Percentiles rank a stretch among this genome's conserved stretches.
Conservation (phyloP, 441 rosid species). For the Macaranga tanarius region DNA sequence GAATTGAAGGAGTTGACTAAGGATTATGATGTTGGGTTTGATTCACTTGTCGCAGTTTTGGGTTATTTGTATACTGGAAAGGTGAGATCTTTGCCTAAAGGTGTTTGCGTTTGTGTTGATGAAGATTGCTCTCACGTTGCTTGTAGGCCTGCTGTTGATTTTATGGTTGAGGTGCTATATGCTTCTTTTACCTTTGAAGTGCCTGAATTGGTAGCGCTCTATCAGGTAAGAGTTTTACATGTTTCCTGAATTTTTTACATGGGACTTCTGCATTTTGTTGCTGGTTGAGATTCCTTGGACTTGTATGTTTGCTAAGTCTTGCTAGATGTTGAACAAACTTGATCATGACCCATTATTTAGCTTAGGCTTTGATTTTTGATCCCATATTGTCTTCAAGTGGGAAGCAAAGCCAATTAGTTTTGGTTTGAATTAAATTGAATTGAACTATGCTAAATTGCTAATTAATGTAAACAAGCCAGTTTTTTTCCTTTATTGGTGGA, state of each 20-base stretch:
- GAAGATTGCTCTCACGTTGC: constrained; percentile 62
- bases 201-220: constrained; percentile 57
- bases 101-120: constrained; percentile 62
- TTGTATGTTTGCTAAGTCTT: background rate
- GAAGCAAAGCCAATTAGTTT: background rate
- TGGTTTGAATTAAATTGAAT: background rate
- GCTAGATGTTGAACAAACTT: background rate
- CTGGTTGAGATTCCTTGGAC: background rate
- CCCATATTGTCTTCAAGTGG: background rate
- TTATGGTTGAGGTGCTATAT: constrained; percentile 67
- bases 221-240: constrained; percentile 44
- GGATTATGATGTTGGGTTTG: constrained; percentile 52
- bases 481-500: background rate
- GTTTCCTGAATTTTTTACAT: constrained; percentile 6
- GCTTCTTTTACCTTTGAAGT: constrained; percentile 65
- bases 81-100: constrained; percentile 47
- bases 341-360: background rate
- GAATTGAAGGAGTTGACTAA: constrained; percentile 56
- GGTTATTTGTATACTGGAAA: constrained; percentile 70
- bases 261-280: background rate
- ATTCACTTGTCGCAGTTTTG: constrained; percentile 57
- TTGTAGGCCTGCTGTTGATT: constrained; percentile 71
- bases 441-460: background rate
- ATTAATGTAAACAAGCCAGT: background rate
- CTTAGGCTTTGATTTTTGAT: background rate